Evolutionary conservation across 192 early-diverging fungal genomes (phyloP).

Genomic region (Coemansia sp.): DNA sequence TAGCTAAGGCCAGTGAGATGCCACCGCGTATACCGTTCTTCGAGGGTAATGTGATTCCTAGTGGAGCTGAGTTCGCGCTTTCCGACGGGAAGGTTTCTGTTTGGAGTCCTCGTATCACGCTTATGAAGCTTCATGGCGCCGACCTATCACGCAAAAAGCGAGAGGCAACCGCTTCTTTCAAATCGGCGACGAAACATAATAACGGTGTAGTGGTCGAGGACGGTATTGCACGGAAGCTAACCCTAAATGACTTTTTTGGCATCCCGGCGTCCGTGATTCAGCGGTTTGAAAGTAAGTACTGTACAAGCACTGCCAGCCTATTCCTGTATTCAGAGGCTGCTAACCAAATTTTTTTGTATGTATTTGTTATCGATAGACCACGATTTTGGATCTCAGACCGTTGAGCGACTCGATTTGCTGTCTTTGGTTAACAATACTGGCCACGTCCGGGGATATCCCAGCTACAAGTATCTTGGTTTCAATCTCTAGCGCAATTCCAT

Average conservation of each 20-base stretch:
- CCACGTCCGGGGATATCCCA: not conserved
- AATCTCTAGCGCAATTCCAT: not conserved
- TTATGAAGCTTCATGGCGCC: conserved; percentile 13
- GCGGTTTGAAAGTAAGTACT: conserved; percentile 13
- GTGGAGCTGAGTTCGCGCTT: not conserved
- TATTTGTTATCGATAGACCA: not conserved
- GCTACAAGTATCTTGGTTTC: not conserved
- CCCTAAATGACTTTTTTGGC: conserved; percentile 18
- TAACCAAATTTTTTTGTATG: not conserved
- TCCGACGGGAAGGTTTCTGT: not conserved
- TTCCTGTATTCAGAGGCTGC: not conserved
- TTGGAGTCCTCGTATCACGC: conserved; percentile 17
- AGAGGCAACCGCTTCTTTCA: conserved; percentile 12
- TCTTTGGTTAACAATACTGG: conserved; percentile 1
- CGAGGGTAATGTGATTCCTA: conserved; percentile 7
- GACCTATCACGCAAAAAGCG: conserved; percentile 9
- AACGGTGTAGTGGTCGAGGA: not conserved
- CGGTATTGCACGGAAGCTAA: not conserved
- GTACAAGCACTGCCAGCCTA: not conserved
- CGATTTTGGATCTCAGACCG: conserved; percentile 1
- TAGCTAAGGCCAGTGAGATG: not conserved
- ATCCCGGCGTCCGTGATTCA: conserved; percentile 5
- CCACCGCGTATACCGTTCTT: conserved; percentile 10
- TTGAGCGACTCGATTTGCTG: conserved; percentile 1
- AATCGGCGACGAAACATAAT: conserved; percentile 8